Evolutionary conservation across 1,284 basidiomycete species (phyloP).

Genomic region (Puccinia coronata): DNA sequence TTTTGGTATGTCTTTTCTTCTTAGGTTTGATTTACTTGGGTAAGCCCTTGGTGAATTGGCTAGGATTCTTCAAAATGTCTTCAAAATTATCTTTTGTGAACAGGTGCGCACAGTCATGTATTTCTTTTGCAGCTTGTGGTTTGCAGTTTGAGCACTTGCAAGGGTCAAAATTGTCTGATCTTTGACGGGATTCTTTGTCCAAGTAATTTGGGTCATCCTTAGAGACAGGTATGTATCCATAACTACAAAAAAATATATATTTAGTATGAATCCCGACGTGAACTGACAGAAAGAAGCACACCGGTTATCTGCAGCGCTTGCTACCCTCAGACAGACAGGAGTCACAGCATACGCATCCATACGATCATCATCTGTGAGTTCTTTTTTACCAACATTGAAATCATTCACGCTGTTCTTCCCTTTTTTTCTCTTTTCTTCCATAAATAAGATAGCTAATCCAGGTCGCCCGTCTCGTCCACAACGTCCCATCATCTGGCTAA

Average conservation of each 20-base stretch:
- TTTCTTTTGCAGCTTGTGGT: background rate
- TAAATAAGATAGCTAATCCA: background rate
- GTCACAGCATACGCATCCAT: conserved; percentile 2
- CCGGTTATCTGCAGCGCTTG: background rate
- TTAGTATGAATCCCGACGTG: too few species aligned
- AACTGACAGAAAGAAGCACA: too few species aligned
- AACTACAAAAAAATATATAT: too few species aligned
- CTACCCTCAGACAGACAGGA: background rate
- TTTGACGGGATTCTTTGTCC: background rate
- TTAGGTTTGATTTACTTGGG: background rate
- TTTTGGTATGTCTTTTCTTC: background rate
- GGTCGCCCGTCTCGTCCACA: too few species aligned
- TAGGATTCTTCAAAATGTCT: background rate
- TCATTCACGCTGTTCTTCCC: background rate
- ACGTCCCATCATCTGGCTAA: too few species aligned
- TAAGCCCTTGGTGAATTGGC: background rate
- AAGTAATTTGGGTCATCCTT: background rate
- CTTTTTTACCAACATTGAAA: background rate
- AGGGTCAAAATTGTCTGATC: background rate
- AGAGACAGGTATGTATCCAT: background rate
- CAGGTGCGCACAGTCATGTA: background rate
- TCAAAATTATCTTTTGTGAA: conserved; percentile 10
- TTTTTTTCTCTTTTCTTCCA: background rate
- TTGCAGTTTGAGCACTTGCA: conserved; percentile 22
- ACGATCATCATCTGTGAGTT: background rate